Base-by-base conservation (phyloP, 2,329 filamentous ascomycete genomes). In the Emydomyces testavorans region DNA sequence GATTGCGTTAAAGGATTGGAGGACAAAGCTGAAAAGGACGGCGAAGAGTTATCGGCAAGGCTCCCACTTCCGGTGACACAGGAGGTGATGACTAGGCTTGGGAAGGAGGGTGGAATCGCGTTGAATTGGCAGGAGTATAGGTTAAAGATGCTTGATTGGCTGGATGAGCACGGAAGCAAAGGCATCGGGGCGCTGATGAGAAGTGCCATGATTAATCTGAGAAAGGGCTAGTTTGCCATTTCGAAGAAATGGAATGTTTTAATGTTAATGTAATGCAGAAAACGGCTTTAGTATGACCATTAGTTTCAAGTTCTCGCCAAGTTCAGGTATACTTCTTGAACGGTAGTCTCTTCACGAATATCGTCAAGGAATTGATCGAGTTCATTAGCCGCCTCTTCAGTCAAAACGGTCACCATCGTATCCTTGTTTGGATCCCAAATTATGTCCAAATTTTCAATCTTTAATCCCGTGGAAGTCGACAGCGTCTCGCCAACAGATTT, bases 381-480 rank as follows among this genome's bases (percentile, higher is more conserved):
- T 15, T 71, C 68, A 42, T 74, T 68, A 0, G 74, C 72, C 1
- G 76, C 72, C 10, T 75, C 71, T 11, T 74, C 68, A 13, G 76
- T 73, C 50, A 82, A 75, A 32, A 89, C 57, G 6, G 71, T 69
- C 15, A 85, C 77, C 61, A 77, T 78, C 0, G 84, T 89, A 52
- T 94, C 88, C 58, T 82, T 78, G 51, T 90, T 92, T 0, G 87
- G 77, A 50, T 82, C 78, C 82, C 86, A 95, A 36, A 94, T 75
- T 45, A 95, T 90, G 48, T 93, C 85, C 15, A 80, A 79, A 55
- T 79, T 82, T 48, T 83, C 70, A 38, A 93, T 76, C 50, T 82
- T 76, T 52, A 93, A 65, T 1, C 73, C 76, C 16, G 85, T 73
- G 31, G 74, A 71, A 54, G 76, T 72, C 3, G 77, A 72, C n/a